These are phyloP conservation scores for Tricholoma sp. DNA, from an alignment of 768 basidiomycete genomes.

Conservation along the genomic window DNA sequence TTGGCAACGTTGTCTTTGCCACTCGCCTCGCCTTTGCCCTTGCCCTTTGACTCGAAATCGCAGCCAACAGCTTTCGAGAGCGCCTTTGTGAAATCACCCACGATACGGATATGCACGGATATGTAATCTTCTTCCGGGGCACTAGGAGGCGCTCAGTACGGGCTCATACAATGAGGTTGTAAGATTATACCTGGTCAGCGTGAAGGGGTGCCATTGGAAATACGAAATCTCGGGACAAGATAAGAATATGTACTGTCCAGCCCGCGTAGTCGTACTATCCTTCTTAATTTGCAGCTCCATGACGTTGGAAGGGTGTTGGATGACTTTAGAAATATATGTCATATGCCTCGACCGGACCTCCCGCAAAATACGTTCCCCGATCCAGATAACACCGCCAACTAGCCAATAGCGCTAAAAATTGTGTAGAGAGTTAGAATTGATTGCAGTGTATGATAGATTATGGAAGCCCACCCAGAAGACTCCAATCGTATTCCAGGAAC, in stretches of 20 bases:
- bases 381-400: conserved; percentile 81
- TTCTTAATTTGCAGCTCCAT: conserved; percentile 98
- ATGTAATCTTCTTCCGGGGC: conserved; percentile 96
- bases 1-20: conserved; percentile 37
- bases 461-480: conserved; percentile 85
- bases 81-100: conserved; percentile 87
- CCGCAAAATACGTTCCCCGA: conserved; percentile 83
- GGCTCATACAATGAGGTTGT: background rate
- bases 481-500: conserved; percentile 79
- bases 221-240: conserved; percentile 89
- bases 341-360: conserved; percentile 88
- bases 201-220: conserved; percentile 98
- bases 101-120: conserved; percentile 87
- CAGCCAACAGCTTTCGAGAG: conserved; percentile 82
- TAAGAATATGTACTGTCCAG: conserved; percentile 93
- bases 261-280: conserved; percentile 76
- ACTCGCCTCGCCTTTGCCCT: conserved; percentile 38
- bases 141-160: conserved; percentile 27
- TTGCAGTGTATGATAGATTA: background rate
- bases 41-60: conserved; percentile 60
- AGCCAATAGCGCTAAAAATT: conserved; percentile 77
- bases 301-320: conserved; percentile 92
- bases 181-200: conserved; percentile 65
- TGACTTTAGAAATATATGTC: conserved; percentile 91
- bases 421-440: conserved; percentile 3